Evolutionary conservation across 768 basidiomycete genomes (phyloP), one percentile per base, ranked within the genome.

Genomic region (Boletus speciosus): DNA sequence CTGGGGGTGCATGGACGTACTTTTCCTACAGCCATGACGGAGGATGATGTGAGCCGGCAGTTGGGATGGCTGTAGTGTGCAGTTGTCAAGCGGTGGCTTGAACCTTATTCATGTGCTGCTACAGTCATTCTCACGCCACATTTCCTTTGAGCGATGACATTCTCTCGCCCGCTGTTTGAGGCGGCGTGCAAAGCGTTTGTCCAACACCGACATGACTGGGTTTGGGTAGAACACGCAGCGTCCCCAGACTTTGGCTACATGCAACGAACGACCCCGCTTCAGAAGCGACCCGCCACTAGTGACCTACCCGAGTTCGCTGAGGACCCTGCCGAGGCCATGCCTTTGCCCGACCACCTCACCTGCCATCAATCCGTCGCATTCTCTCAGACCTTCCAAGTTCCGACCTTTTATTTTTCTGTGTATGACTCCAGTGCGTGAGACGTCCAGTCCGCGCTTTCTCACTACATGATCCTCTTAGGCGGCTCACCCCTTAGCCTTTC

Each of bases 21-120:
- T 83, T 91, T 92, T 74, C 90, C 90, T 78, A 93, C 90, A 71
- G 90, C 90, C 90, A 93, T 93, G 71, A 63, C 73, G 75, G 68
- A 72, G 66, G 63, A 69, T 63, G 65, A 67, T 68, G 61, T 65
- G 68, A 74, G 73, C 69, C 75, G 76, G 73, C 66, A 74, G 64
- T 76, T 75, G 78, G 74, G 73, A 71, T 75, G 73, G 77, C 76
- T 76, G 68, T 66, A 68, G 73, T 78, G 56, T 40, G 55, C 47
- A 34, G 52, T 56, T 55, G 32, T 57, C 39, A 50, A 15, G 42
- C 46, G 53, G 76, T 83, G 84, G 84, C 83, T 83, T 77, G 66
- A 78, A 86, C 84, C 75, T 82, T 85, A 68, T 75, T 67, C 39
- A 27, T 47, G 43, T 74, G 76, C 66, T 79, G 68, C 43, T 61